phyloP scores from a whole-genome alignment of 306 rosid genomes.

The Herpetospermum pedunculosum region DNA sequence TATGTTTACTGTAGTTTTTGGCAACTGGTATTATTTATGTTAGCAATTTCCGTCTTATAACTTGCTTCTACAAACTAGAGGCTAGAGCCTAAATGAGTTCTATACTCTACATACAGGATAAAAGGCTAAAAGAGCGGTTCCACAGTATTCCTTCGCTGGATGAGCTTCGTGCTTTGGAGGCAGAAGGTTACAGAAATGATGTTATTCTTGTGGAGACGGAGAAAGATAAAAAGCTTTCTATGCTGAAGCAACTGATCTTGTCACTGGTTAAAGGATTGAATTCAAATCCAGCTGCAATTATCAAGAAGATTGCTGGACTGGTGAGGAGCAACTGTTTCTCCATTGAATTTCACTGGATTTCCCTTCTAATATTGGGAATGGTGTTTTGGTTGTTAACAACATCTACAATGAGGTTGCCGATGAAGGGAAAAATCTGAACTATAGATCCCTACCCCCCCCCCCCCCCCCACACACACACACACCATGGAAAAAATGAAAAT shows the following conservation, averaged over 20 bases:
- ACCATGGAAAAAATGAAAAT: not conserved
- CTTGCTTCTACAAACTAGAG: not conserved
- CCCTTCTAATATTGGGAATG: not conserved
- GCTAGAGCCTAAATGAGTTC: not conserved
- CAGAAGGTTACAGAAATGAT: conserved; percentile 72
- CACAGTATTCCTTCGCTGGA: conserved; percentile 76
- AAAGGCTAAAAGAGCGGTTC: conserved; percentile 72
- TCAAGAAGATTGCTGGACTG: conserved; percentile 94
- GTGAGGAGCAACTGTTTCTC: conserved; percentile 28
- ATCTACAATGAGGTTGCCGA: not conserved
- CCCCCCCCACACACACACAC: no score
- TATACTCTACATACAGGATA: conserved; percentile 46
- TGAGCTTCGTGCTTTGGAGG: conserved; percentile 70
- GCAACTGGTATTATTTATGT: not conserved
- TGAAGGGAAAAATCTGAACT: not conserved
- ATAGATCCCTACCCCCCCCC: no score
- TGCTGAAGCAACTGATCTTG: conserved; percentile 78
- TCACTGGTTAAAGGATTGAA: conserved; percentile 79
- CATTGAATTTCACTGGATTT: not conserved
- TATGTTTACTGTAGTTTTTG: not conserved
- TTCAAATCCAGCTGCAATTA: conserved; percentile 78
- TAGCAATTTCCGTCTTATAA: not conserved
- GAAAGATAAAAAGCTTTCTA: conserved; percentile 85
- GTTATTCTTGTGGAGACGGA: conserved; percentile 79
- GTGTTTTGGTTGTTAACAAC: not conserved